Evolutionary conservation across 306 rosid genomes (phyloP).

Genomic region (Hippophae gyantsensis): DNA sequence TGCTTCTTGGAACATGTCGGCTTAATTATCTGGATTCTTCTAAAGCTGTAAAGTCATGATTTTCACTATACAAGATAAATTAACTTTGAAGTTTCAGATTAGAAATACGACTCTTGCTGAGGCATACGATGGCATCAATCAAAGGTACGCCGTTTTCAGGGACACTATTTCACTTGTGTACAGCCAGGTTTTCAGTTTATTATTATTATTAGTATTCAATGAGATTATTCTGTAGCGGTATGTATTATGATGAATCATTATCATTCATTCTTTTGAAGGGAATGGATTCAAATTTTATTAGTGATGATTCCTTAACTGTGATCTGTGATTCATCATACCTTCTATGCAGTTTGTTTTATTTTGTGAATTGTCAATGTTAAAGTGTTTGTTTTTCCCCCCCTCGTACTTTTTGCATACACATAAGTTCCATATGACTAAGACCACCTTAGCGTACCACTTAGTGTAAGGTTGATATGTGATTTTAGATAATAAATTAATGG

Average conservation of each 20-base stretch:
- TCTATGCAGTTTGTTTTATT: background rate
- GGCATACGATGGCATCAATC: background rate
- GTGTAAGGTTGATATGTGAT: too few relatives aligned
- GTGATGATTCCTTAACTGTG: background rate
- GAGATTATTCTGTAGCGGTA: background rate
- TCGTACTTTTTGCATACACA: too few relatives aligned
- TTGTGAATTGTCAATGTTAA: too few relatives aligned
- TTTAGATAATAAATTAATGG: too few relatives aligned
- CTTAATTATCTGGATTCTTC: constrained; percentile 67
- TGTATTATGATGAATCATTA: background rate
- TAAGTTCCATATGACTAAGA: too few relatives aligned
- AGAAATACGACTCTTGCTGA: too few relatives aligned
- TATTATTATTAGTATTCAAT: constrained; percentile 2
- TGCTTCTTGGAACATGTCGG: constrained; percentile 72
- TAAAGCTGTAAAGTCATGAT: constrained; percentile 31
- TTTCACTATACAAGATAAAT: too few relatives aligned
- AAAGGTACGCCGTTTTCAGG: background rate
- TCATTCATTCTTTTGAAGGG: background rate
- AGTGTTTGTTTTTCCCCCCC: too few relatives aligned
- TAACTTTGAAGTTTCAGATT: too few relatives aligned
- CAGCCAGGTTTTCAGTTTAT: background rate
- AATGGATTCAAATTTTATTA: background rate
- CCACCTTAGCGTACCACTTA: too few relatives aligned
- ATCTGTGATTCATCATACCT: background rate
- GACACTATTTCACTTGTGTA: constrained; percentile 7